Evolutionary conservation across 2,329 filamentous ascomycete genomes (phyloP).

Genomic region (Cadophora malorum): DNA sequence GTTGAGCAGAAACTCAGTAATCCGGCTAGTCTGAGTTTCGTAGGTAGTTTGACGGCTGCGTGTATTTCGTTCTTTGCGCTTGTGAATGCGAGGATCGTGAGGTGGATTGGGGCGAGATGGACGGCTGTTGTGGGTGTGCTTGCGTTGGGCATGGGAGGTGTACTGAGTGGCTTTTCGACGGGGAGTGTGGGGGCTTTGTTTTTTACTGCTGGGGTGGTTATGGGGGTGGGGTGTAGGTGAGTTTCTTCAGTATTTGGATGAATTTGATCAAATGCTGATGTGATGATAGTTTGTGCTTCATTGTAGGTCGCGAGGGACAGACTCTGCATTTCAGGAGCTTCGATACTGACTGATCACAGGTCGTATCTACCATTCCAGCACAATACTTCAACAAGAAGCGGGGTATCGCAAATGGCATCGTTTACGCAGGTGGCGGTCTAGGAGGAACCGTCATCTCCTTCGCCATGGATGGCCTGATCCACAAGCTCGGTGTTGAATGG

Average conservation of each 20-base stretch:
- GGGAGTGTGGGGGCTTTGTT: slow-evolving; percentile 56
- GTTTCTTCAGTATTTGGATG: slow-evolving; percentile 23
- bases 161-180: slow-evolving; percentile 55
- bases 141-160: slow-evolving; percentile 56
- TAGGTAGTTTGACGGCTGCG: slow-evolving; percentile 59
- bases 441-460: slow-evolving; percentile 61
- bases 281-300: slow-evolving; percentile 34
- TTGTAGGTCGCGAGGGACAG: slow-evolving; percentile 27
- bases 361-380: slow-evolving; percentile 55
- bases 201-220: slow-evolving; percentile 53
- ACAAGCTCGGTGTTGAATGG: slow-evolving; percentile 55
- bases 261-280: slow-evolving; percentile 2
- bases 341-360: slow-evolving; percentile 38
- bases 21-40: slow-evolving; percentile 62
- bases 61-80: slow-evolving; percentile 59
- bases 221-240: slow-evolving; percentile 53
- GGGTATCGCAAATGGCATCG: slow-evolving; percentile 61
- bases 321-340: no score
- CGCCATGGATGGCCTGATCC: slow-evolving; percentile 55
- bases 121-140: slow-evolving; percentile 57
- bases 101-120: slow-evolving; percentile 54
- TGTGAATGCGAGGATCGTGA: slow-evolving; percentile 57
- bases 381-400: slow-evolving; percentile 62
- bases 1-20: slow-evolving; percentile 55
- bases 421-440: slow-evolving; percentile 60